Evolutionary conservation across 2,329 filamentous ascomycete species (phyloP).

Genomic region (Rhynchosporium agropyri): DNA sequence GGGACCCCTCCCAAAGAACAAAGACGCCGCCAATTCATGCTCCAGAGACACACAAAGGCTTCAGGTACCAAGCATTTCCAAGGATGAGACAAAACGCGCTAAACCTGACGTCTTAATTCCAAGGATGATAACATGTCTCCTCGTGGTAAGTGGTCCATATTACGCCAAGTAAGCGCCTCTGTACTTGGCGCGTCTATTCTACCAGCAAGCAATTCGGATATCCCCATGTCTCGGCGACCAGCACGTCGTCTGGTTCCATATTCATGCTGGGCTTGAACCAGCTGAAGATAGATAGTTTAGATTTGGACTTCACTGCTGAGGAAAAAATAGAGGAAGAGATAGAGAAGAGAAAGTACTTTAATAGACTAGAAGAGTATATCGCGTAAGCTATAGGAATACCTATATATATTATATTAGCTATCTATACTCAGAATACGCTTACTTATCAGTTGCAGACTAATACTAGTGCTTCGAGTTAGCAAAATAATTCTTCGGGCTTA

Average conservation of each 20-base stretch:
- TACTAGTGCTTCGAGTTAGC: too few relatives aligned
- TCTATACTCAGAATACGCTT: too few relatives aligned
- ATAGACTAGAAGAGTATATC: too few relatives aligned
- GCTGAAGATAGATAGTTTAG: constrained; percentile 2
- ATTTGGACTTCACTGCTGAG: neutral
- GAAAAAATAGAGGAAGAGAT: too few relatives aligned
- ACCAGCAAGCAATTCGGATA: neutral
- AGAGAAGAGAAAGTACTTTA: too few relatives aligned
- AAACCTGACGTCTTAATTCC: constrained; percentile 15
- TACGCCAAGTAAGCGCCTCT: constrained; percentile 9
- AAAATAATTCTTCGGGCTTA: too few relatives aligned
- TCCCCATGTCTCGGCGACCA: constrained; percentile 7
- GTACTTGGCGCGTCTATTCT: constrained; percentile 9
- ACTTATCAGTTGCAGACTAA: too few relatives aligned
- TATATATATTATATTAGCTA: too few relatives aligned
- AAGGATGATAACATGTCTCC: constrained; percentile 11
- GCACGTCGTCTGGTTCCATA: neutral
- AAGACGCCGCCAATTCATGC: constrained; percentile 8
- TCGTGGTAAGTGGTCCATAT: constrained; percentile 7
- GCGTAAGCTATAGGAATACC: accelerated
- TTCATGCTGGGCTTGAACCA: neutral
- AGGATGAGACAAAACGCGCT: constrained; percentile 10
- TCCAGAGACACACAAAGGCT: neutral
- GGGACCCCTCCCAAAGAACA: neutral
- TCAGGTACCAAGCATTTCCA: constrained; percentile 11